Base-by-base conservation (phyloP, 306 rosid species). In the Luffa acutangula region DNA sequence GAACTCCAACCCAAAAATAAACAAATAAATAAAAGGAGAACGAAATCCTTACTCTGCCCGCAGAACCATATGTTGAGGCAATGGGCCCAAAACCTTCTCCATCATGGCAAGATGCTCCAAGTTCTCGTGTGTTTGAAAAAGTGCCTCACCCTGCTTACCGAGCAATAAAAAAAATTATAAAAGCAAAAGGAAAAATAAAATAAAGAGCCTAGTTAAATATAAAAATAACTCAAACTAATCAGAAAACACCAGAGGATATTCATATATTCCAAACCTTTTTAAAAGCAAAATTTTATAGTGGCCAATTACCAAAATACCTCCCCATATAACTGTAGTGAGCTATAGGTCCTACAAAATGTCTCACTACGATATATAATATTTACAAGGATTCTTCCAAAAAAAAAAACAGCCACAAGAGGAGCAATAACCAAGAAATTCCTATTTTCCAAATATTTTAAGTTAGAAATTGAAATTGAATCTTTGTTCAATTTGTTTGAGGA, bases 71-170 rank as follows among this genome's bases (percentile, higher is more conserved):
- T 92, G 93, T 36, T 86, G 95, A 49, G 97, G 97, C 51, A 90
- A 72, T 57, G 95, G 92, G 34, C 95, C 97, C 83, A 92, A 82
- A 79, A 92, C 95, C 87, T 87, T 90, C 90, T 92, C 97, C 97
- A 90, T 92, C 95, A 88, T 90, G 82, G 97, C 97, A 73, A 92
- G 93, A 85, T 92, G 97, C 79, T 92, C 95, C 79, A 92, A 83
- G 82, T 92, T 92, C 81, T 92, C 94, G 2, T 92, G 97, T 3
- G 94, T 89, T 81, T 92, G 97, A 80, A 90, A 92, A 83, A 92
- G 95, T 72, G 97, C 93, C 84, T 89, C 93, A 10, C 93, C 95
- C 93, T 92, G 82, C 69, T 85, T 65, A 80, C 53, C 53, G 74
- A 78, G 70, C 13, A 81, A 75, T 21, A 79, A 56, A 54, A 54